A percentile compares a stretch with the other conserved stretches of the same genome.
Evolutionary conservation across 2,329 filamentous ascomycete species (phyloP).

Genomic region (Neonectria magnoliae): DNA sequence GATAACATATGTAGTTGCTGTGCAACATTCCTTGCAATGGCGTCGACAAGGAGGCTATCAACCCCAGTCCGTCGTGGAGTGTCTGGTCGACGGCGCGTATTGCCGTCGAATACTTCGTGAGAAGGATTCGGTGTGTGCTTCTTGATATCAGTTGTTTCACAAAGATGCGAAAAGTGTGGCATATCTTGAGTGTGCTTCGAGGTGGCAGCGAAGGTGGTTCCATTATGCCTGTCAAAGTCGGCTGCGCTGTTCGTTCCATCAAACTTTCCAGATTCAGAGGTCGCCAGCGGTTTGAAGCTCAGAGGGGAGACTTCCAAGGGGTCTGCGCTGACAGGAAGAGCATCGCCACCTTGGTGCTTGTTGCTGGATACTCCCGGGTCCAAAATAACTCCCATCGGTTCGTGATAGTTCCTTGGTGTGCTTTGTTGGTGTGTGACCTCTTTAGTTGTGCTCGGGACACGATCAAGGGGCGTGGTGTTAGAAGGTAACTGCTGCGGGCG

Average conservation of each 20-base stretch:
- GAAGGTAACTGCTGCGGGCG: not conserved
- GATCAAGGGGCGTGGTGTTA: not conserved
- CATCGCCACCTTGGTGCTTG: not conserved
- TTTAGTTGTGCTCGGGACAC: not conserved
- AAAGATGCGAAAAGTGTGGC: not conserved
- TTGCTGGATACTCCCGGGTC: not conserved
- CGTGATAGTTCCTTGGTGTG: not conserved
- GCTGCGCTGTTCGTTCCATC: not conserved
- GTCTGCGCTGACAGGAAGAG: not conserved
- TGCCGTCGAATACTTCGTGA: conserved; percentile 27
- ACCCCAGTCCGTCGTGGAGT: conserved; percentile 45
- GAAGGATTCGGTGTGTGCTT: not conserved
- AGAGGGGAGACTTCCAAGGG: not conserved
- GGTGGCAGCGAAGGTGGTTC: not conserved
- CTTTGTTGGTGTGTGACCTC: not conserved
- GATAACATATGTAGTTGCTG: conserved; percentile 57
- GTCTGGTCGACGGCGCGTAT: conserved; percentile 21
- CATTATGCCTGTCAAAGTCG: not conserved
- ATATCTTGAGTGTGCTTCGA: too few species aligned
- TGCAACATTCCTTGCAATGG: conserved; percentile 56
- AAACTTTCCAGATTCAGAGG: not conserved
- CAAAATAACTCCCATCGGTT: not conserved
- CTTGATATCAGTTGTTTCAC: not conserved
- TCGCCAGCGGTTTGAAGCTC: not conserved
- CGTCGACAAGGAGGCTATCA: conserved; percentile 55